Evolutionary conservation across 2,329 filamentous ascomycete species (phyloP).

Genomic region (Claviceps quebecensis): DNA sequence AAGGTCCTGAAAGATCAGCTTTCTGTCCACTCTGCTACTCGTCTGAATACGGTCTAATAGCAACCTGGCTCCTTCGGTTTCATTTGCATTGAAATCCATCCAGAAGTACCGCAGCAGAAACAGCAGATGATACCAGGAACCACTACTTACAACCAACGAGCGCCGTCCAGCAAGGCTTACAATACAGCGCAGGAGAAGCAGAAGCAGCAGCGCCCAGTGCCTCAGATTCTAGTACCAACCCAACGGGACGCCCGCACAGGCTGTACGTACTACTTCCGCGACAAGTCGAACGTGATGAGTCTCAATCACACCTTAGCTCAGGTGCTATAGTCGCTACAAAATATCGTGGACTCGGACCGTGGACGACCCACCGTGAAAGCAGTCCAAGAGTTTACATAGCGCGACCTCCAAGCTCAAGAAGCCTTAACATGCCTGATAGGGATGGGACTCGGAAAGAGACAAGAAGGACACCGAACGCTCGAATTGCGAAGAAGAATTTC

Average conservation of each 20-base stretch:
- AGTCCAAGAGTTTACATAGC: constrained; percentile 1
- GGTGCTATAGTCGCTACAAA: background rate
- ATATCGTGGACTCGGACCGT: too few species aligned
- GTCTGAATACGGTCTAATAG: too few species aligned
- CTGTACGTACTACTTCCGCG: background rate
- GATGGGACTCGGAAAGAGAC: constrained; percentile 4
- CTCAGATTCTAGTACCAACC: background rate
- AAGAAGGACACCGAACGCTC: constrained; percentile 9
- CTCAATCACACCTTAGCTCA: background rate
- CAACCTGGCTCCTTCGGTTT: background rate
- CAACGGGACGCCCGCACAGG: background rate
- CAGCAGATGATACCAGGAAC: background rate
- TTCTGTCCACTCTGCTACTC: background rate
- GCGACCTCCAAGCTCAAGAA: constrained; percentile 7
- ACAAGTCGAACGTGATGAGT: background rate
- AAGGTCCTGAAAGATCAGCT: background rate
- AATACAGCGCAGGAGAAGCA: background rate
- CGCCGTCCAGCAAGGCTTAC: background rate
- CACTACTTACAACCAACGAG: background rate
- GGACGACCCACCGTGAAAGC: background rate
- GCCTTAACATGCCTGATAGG: constrained; percentile 6
- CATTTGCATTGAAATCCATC: background rate
- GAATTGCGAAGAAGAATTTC: constrained; percentile 8
- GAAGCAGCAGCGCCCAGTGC: background rate
- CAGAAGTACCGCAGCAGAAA: background rate